Evolutionary conservation across 2,329 filamentous ascomycete species (phyloP), one percentile per base, ranked within the genome.

Genomic region (Bipolaris cookei): DNA sequence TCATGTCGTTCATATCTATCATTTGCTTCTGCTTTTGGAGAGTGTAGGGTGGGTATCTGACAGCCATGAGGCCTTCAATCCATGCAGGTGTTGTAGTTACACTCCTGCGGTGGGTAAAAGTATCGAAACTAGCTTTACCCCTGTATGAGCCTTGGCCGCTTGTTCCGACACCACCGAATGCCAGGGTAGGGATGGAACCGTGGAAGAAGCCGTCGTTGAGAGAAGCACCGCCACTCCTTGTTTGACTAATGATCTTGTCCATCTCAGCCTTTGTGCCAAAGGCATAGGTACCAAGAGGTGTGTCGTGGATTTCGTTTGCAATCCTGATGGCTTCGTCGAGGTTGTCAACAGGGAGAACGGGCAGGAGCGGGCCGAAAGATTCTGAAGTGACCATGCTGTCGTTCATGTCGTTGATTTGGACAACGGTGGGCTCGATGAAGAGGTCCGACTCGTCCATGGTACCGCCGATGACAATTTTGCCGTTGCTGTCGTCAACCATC

Each of bases 361-460:
- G 88, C 65, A 96, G 92, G 58, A 97, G 83, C n/a, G 95, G 95
- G 6, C 94, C 95, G 73, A 99, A 99, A 41, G 88, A 91, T 80
- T 99, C 95, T 62, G 96, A 86, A 21, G 80, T 79, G 71, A 97
- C 84, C 77, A 97, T 86, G 6, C 88, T 84, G 78, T 97, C 94
- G 46, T 93, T 84, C 14, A 84, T 73, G 60, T 86, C 87, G 64
- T 90, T 83, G 35, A 97, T 89, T 59, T 91, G 83, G n/a, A 99
- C 88, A n/a, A 94, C 87, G 0, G 95, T 99, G 0, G 93, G 91
- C 74, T 94, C 92, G 66, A 99, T 95, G 78, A 90, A 97, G 47
- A 90, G 87, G 30, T 91, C 85, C 34, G 84, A 81, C 73, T 91
- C 88, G 75, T 98, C 92, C 80, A 90, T 88, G 52, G 88, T 86